A percentile compares a stretch with the other conserved stretches of the same genome.
These are phyloP conservation scores for Cicer cuneatum DNA, from an alignment of 306 rosid species.

Conservation along the genomic window DNA sequence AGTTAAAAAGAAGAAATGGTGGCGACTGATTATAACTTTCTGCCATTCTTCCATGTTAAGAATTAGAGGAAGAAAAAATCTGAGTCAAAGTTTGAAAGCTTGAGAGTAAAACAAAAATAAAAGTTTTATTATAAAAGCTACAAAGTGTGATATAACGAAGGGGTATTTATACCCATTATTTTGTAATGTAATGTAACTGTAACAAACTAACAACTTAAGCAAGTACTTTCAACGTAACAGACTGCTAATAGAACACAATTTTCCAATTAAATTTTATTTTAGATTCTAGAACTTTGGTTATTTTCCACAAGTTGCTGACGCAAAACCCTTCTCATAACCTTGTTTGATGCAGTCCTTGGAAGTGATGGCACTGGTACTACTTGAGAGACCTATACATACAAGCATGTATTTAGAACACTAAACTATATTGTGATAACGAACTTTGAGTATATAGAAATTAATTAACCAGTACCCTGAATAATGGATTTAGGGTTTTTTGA, in stretches of 20 bases:
- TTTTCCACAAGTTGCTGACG: constrained; percentile 61
- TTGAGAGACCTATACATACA: constrained; percentile 67
- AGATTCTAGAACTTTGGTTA: constrained; percentile 66
- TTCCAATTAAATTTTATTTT: neutral
- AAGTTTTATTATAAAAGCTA: neutral
- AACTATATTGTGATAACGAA: neutral
- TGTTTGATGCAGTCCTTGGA: constrained; percentile 93
- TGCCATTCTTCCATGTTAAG: neutral
- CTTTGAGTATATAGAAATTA: constrained; percentile 29
- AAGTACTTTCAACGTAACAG: neutral
- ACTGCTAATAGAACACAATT: neutral
- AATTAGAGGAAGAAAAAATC: neutral
- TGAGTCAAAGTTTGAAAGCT: neutral
- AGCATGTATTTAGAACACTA: constrained; percentile 26
- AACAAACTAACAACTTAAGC: neutral
- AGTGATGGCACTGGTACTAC: constrained; percentile 66
- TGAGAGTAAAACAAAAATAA: neutral
- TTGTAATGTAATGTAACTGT: neutral
- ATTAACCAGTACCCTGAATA: constrained; percentile 71
- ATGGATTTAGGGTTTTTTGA: constrained; percentile 87
- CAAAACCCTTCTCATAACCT: constrained; percentile 94
- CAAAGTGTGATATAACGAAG: neutral
- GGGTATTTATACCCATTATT: constrained; percentile 4
- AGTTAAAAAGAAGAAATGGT: too few relatives aligned
- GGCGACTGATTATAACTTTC: neutral